Evolutionary conservation across 331 rosid species (phyloP), one percentile per base, ranked within the genome.

Genomic region (Ulmus americana): DNA sequence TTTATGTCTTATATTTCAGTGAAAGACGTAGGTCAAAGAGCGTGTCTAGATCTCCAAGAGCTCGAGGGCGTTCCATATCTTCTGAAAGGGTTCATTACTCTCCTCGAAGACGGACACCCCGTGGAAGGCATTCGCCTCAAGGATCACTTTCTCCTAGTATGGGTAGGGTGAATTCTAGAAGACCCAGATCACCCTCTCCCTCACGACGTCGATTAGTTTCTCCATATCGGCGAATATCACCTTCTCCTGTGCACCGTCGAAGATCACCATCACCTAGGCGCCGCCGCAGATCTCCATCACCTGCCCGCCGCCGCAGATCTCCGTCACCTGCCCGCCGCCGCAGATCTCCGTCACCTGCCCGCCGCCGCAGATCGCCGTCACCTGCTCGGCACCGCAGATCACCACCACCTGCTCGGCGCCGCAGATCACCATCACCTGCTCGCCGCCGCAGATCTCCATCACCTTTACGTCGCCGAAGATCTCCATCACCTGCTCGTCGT

Each of bases 31-130:
- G 64, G 70, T 79, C 95, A 51, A 82, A 79, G 63, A 90, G 96
- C 48, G 39, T 79, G 63, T 90, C 96, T 13, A 69, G 81, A 67
- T 87, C 95, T 41, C 88, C 88, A 10, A 72, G 61, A 66, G 83
- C 74, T 22, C 70, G 66, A 6, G 83, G 85, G 10, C 80, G 70
- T 41, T 83, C 91, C 4, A 5, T 50, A 73, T 86, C 96, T 61
- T 70, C 78, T 3, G 87, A 77, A 44, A 85, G 86, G 76, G 68
- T 65, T 64, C 67, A 2, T 5, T 74, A 6, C 52, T 80, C 88
- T 67, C 84, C 95, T 41, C 78, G 65, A 51, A 80, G 74, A 60
- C 75, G 65, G 40, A 80, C 88, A 47, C 84, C 92, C 62, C 81
- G 73, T 55, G 73, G 78, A 4, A 82, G 86, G 79, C 85, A 59